A percentile compares a stretch with the other conserved stretches of the same genome.
phyloP scores from a whole-genome alignment of 1,284 basidiomycete genomes.

The Vanrija pseudolonga region DNA sequence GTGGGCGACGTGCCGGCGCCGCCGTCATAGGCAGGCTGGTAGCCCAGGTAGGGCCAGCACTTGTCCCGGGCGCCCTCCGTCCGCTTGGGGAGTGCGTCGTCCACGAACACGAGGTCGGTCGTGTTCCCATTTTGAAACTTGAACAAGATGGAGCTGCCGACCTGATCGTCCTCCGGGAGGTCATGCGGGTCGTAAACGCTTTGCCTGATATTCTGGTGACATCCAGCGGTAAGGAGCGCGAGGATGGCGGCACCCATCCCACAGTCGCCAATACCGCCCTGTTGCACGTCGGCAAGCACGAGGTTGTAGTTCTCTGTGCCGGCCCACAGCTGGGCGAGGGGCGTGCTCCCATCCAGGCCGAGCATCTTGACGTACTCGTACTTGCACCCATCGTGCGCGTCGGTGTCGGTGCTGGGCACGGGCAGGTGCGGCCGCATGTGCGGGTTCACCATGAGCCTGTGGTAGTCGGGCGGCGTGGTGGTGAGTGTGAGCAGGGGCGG shows the following conservation, averaged over 20 bases:
- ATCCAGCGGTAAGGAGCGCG: background rate
- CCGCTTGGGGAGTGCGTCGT: constrained; percentile 8
- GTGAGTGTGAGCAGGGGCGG: too few species aligned
- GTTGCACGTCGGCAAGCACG: constrained; percentile 6
- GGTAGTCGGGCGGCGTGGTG: too few species aligned
- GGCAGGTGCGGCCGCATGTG: too few species aligned
- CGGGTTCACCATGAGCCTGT: too few species aligned
- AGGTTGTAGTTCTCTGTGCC: constrained; percentile 3
- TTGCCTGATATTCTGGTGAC: background rate
- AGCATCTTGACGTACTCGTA: too few species aligned
- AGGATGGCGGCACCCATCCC: constrained; percentile 10
- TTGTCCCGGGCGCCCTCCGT: background rate
- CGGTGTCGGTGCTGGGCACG: too few species aligned
- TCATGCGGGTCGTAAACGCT: background rate
- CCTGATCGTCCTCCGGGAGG: background rate
- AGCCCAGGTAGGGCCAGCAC: constrained; percentile 6
- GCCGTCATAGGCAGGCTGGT: constrained; percentile 2
- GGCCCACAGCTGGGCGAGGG: constrained; percentile 5
- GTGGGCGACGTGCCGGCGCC: background rate
- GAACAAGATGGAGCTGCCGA: background rate
- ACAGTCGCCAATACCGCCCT: constrained; percentile 13
- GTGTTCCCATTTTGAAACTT: background rate
- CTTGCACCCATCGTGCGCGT: too few species aligned
- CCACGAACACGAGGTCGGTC: constrained; percentile 2
- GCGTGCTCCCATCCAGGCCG: too few species aligned